Base-by-base conservation (phyloP, 2,329 filamentous ascomycete species). In the Xylariaceae sp. region DNA sequence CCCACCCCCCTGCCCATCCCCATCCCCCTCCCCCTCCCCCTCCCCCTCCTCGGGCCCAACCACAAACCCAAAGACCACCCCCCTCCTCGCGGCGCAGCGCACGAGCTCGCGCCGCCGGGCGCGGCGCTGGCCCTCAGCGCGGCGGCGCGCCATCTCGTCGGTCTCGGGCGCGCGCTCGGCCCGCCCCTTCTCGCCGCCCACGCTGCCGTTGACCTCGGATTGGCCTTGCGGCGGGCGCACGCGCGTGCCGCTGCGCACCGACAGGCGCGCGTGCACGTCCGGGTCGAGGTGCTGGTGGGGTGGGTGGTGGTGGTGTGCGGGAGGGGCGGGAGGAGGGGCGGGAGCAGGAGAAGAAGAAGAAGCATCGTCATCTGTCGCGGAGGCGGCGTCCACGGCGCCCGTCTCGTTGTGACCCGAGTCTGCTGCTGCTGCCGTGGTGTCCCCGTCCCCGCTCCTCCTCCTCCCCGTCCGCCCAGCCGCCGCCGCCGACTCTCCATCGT, bases 191-290 rank as follows among this genome's bases (percentile, higher is more conserved):
- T 75, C 72, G 2, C 73, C 72, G 13, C 70, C 64, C 0, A 75
- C 61, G 37, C 69, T 72, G 27, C 68, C 70, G 32, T 77, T 76
- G 39, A 75, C 67, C 29, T 73, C 63, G 7, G 70, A 69, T 2
- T 53, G 41, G 3, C 40, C 38, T 41, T 64, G 60, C 12, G 58
- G 44, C 23, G 58, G 59, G 0, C 59, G 52, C 13, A 58, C 46
- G 8, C 57, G 47, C 13, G 54, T 55, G 9, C 60, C 59, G 36
- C 59, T 61, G 12, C 59, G 55, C 9, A 62, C 41, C 1, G 59
- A 54, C 37, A 62, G 39, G 23, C 53, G 47, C 3, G 57, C 56
- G 1, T 53, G 29, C 3, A 50, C 34, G 26, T 47, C 42, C 4
- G 33, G 35, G 30, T 47, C 43, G 15, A 40, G 10, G 4, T 28